phyloP scores from a whole-genome alignment of 352 stramenopile genomes.

The Elongisporangium undulatum region DNA sequence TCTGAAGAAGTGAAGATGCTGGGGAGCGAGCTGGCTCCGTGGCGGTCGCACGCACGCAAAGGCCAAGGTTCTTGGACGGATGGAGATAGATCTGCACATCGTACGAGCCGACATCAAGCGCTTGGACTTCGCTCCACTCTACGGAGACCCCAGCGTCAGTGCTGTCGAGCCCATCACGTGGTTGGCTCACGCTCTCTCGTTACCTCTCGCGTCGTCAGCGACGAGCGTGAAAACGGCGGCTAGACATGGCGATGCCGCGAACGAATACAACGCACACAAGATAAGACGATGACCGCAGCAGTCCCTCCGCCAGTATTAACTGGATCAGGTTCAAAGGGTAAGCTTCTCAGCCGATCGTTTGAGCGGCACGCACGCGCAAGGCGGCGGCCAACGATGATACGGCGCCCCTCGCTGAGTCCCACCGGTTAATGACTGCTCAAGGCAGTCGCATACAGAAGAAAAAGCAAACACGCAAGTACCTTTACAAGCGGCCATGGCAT shows the following conservation, averaged over 20 bases:
- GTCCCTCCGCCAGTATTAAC: slow-evolving; percentile 60
- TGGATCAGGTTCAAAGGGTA: slow-evolving; percentile 66
- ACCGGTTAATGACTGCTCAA: slow-evolving; percentile 4
- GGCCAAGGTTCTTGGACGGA: not conserved
- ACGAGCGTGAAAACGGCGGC: not conserved
- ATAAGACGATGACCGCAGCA: slow-evolving; percentile 24
- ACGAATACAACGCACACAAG: slow-evolving; percentile 15
- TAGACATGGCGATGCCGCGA: not conserved
- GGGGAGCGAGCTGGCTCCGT: not conserved
- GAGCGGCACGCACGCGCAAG: not conserved
- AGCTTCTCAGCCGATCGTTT: slow-evolving; percentile 45
- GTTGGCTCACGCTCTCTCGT: not conserved
- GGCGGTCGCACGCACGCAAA: not conserved
- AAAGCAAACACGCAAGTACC: slow-evolving; percentile 9
- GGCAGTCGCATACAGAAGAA: slow-evolving; percentile 1
- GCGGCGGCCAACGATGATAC: slow-evolving; percentile 10
- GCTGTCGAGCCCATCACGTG: not conserved
- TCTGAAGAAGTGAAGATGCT: not conserved
- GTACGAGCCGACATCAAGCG: slow-evolving; percentile 10
- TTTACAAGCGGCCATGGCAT: not conserved
- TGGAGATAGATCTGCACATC: slow-evolving; percentile 10
- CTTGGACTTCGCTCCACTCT: not conserved
- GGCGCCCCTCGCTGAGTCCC: slow-evolving; percentile 48
- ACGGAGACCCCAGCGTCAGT: not conserved
- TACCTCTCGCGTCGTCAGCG: not conserved